These are phyloP conservation scores for Malassezia cuniculi DNA, from an alignment of 1,284 basidiomycete species.

Conservation along the genomic window DNA sequence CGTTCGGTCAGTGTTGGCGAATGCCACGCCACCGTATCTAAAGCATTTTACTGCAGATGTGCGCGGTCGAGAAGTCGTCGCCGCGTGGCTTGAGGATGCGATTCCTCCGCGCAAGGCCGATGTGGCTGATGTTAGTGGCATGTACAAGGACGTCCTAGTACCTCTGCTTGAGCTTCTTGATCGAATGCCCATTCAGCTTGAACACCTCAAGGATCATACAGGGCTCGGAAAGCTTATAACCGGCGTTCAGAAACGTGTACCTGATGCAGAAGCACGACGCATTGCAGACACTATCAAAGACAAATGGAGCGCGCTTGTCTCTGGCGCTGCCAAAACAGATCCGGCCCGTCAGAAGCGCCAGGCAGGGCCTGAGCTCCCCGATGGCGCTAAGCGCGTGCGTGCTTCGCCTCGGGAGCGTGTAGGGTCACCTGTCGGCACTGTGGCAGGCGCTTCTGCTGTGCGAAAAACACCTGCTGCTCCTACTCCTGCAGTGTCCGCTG, in stretches of 20 bases:
- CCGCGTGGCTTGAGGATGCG: slow-evolving; percentile 11
- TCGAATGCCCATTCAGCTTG: slow-evolving; percentile 16
- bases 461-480: no score
- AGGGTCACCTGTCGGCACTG: slow-evolving; percentile 13
- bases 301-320: slow-evolving; percentile 24
- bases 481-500: no score
- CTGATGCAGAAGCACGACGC: slow-evolving; percentile 13
- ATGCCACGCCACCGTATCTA: slow-evolving; percentile 5
- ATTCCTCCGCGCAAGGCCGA: slow-evolving; percentile 14
- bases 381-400: background rate
- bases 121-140: slow-evolving; percentile 19
- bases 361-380: background rate
- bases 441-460: no score
- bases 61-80: slow-evolving; percentile 11
- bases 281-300: slow-evolving; percentile 17
- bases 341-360: background rate
- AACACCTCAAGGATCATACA: slow-evolving; percentile 26
- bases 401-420: slow-evolving; percentile 5
- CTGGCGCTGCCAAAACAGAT: slow-evolving; percentile 5
- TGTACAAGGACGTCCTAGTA: slow-evolving; percentile 18
- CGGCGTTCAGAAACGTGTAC: slow-evolving; percentile 18
- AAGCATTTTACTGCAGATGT: slow-evolving; percentile 4
- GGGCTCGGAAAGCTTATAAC: slow-evolving; percentile 24
- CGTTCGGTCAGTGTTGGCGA: slow-evolving; percentile 2
- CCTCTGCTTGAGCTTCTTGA: slow-evolving; percentile 22